Base-by-base conservation (phyloP, 2,329 filamentous ascomycete genomes). In the Claviceps pusilla region DNA sequence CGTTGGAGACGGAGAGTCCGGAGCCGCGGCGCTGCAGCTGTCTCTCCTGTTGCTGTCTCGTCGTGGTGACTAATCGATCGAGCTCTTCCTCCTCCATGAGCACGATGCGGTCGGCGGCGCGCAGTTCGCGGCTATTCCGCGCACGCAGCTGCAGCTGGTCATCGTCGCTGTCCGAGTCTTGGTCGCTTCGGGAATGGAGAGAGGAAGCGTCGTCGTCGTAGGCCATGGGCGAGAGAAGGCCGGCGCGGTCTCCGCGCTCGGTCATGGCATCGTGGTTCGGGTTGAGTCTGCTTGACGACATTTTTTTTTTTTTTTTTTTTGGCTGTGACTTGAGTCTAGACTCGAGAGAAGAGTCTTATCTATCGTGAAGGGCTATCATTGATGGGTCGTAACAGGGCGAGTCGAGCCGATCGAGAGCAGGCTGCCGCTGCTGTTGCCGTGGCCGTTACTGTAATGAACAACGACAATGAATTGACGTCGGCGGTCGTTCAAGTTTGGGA, bases 101-200 rank as follows among this genome's bases (percentile, higher is more conserved):
- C 0, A 91, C 82, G 46, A 80, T 76, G 47, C 81, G 75, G 64
- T 89, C 86, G 67, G 86, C 81, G 41, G 80, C 78, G 42, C 81
- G 78, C 54, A 89, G 73, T 65, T 89, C 86, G 54, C 78, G 73
- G 63, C 83, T 87, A 59, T 82, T 86, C 50, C 84, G 78, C 39
- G 82, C 82, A 9, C 77, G 78, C 56, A 76, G 73, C 57, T 86
- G 71, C 53, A 87, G 74, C 62, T 86, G 75, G 65, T 89, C 84
- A 66, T 89, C 85, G 60, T 88, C 84, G 68, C 82, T 86, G 64
- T 89, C 85, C 55, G 81, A 84, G 64, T 88, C 84, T 65, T 87
- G 84, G 63, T 86, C 84, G 70, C 78, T 82, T 58, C 78, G 78
- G 61, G 76, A 82, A 62, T 82, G 78, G 46, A 87, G 69, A 7